A percentile compares a stretch with the other conserved stretches of the same genome.
These are phyloP conservation scores for Ramaria rubella DNA, from an alignment of 768 basidiomycete genomes.

Conservation along the genomic window DNA sequence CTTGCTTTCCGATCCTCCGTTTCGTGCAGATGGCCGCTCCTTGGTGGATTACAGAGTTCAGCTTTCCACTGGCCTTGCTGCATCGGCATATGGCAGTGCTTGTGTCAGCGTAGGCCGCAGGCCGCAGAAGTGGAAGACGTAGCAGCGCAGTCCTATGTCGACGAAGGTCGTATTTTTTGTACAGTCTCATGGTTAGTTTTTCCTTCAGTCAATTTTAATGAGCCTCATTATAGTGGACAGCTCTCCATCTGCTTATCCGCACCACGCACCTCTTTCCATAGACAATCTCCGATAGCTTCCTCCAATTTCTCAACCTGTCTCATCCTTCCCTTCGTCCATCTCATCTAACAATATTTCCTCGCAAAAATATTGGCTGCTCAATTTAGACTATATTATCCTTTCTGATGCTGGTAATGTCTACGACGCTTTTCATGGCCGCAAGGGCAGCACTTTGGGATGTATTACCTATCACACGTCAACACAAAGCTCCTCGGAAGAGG, in stretches of 20 bases:
- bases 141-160: conserved; percentile 37
- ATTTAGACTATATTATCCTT: conserved; percentile 69
- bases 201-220: not conserved
- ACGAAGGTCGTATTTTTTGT: conserved; percentile 59
- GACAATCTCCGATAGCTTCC: conserved; percentile 77
- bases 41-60: conserved; percentile 63
- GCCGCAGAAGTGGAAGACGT: conserved; percentile 75
- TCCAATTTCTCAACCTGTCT: conserved; percentile 51
- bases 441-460: conserved; percentile 78
- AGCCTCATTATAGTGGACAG: conserved; percentile 45
- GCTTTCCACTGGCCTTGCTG: conserved; percentile 72
- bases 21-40: conserved; percentile 72
- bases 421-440: conserved; percentile 73
- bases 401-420: conserved; percentile 68
- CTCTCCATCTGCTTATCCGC: conserved; percentile 76
- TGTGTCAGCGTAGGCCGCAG: conserved; percentile 68
- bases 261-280: conserved; percentile 51
- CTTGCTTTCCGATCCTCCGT: conserved; percentile 48
- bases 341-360: conserved; percentile 51
- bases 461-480: conserved; percentile 69
- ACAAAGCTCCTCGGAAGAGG: conserved; percentile 43
- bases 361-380: conserved; percentile 65
- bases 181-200: conserved; percentile 68
- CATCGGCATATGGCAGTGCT: conserved; percentile 82
- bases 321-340: conserved; percentile 59